Conservation (phyloP, 805 yeast genomes). For the Scheffersomyces stipitis region DNA sequence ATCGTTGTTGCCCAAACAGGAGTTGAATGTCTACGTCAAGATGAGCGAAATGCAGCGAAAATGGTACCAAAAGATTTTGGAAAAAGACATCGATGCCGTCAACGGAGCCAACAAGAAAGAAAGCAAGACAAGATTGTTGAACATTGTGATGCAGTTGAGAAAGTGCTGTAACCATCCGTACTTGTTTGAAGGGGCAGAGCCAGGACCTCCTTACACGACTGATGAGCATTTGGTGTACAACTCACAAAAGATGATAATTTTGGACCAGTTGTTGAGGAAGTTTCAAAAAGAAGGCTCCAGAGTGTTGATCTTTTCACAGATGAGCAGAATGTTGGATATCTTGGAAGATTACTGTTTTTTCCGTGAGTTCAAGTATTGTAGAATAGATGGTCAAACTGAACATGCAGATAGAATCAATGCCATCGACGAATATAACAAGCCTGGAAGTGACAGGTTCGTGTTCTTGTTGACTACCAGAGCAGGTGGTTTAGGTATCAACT, state of each 20-base stretch:
- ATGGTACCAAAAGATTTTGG: conserved; percentile 76
- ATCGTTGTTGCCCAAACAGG: conserved; percentile 72
- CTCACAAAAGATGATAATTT: conserved; percentile 67
- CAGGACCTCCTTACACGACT: conserved; percentile 85
- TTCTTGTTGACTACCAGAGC: conserved; percentile 81
- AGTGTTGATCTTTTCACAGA: conserved; percentile 77
- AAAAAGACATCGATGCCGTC: conserved; percentile 81
- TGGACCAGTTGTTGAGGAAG: conserved; percentile 65
- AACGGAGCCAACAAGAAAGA: conserved; percentile 77
- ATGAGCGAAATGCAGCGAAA: conserved; percentile 78
- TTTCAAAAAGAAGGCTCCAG: conserved; percentile 70
- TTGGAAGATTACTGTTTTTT: conserved; percentile 76
- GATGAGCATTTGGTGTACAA: conserved; percentile 79
- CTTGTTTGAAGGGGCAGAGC: conserved; percentile 83
- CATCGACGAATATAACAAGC: conserved; percentile 78
- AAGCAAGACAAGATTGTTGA: conserved; percentile 70
- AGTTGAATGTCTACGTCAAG: conserved; percentile 68
- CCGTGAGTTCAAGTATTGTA: conserved; percentile 67
- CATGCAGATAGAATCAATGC: conserved; percentile 74
- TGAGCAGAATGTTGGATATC: conserved; percentile 80
- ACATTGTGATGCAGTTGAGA: conserved; percentile 82
- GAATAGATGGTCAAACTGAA: conserved; percentile 83
- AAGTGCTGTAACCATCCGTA: conserved; percentile 88
- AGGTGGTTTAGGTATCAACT: conserved; percentile 85
- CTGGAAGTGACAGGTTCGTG: conserved; percentile 69